These are phyloP conservation scores for Aspergillus diversus DNA, from an alignment of 495 filamentous ascomycete species.

Conservation along the genomic window DNA sequence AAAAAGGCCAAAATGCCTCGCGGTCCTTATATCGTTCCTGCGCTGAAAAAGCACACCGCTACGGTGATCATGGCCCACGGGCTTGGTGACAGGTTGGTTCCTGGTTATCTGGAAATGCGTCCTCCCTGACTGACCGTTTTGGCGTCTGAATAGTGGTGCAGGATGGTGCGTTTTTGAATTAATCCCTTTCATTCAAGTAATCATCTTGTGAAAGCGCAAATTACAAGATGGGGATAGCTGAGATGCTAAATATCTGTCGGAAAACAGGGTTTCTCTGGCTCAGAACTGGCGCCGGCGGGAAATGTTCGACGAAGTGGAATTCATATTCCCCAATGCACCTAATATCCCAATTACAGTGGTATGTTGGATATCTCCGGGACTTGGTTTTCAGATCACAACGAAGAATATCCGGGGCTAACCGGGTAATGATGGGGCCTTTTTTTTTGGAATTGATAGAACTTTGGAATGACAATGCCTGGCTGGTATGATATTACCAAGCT, in stretches of 20 bases:
- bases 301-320: conserved; percentile 87
- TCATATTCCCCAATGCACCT: conserved; percentile 94
- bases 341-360: conserved; percentile 84
- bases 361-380: conserved; percentile 36
- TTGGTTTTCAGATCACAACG: neutral
- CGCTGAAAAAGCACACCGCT: conserved; percentile 87
- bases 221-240: neutral
- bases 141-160: conserved; percentile 50
- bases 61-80: conserved; percentile 95
- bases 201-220: too few relatives aligned
- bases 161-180: conserved; percentile 61
- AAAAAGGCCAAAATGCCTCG: conserved; percentile 50
- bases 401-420: conserved; percentile 4
- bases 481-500: conserved; percentile 88
- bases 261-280: conserved; percentile 67
- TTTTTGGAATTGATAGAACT: conserved; percentile 56
- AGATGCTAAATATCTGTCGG: neutral
- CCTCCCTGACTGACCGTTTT: conserved; percentile 21
- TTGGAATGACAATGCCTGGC: conserved; percentile 82
- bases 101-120: neutral
- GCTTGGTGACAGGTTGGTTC: conserved; percentile 72
- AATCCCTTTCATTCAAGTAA: neutral
- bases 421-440: neutral
- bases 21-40: conserved; percentile 76
- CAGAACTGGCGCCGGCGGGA: conserved; percentile 86